Conservation (phyloP, 306 rosid species). For the Prunus campanulata region DNA sequence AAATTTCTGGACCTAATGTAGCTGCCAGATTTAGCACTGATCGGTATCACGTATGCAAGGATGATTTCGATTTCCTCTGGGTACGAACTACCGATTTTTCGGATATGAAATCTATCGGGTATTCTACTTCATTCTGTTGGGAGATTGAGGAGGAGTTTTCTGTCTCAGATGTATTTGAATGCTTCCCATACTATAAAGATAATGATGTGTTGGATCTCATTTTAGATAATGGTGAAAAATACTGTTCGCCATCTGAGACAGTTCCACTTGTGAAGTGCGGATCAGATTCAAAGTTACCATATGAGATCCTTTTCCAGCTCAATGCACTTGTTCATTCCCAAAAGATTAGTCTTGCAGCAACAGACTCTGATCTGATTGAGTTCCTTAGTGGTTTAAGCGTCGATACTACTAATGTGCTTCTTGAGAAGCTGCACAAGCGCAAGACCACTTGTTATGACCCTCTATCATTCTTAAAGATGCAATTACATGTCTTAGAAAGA, state of each 20-base stretch:
- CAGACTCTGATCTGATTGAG: conserved; percentile 49
- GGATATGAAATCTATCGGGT: conserved; percentile 56
- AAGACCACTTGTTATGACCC: conserved; percentile 69
- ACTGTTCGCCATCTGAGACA: conserved; percentile 39
- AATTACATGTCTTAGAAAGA: conserved; percentile 41
- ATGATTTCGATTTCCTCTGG: conserved; percentile 74
- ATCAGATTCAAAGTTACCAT: conserved; percentile 38
- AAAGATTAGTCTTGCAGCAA: conserved; percentile 69
- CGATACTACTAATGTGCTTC: conserved; percentile 49
- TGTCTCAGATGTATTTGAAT: conserved; percentile 40
- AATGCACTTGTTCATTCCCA: conserved; percentile 85
- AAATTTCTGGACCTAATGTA: conserved; percentile 49
- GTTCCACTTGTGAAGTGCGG: conserved; percentile 67
- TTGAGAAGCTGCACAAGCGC: conserved; percentile 74
- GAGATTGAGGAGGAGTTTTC: conserved; percentile 51
- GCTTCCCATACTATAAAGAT: conserved; percentile 54
- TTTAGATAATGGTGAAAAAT: conserved; percentile 53
- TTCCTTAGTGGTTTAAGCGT: conserved; percentile 46
- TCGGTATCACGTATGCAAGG: conserved; percentile 71
- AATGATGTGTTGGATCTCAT: conserved; percentile 43
- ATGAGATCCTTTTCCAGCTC: conserved; percentile 76
- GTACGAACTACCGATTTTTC: conserved; percentile 80
- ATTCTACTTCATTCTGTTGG: conserved; percentile 72
- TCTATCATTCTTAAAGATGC: conserved; percentile 45
- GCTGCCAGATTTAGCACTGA: conserved; percentile 46